Base-by-base conservation (phyloP, 2,329 filamentous ascomycete genomes). In the Aspergillus neoniger region DNA sequence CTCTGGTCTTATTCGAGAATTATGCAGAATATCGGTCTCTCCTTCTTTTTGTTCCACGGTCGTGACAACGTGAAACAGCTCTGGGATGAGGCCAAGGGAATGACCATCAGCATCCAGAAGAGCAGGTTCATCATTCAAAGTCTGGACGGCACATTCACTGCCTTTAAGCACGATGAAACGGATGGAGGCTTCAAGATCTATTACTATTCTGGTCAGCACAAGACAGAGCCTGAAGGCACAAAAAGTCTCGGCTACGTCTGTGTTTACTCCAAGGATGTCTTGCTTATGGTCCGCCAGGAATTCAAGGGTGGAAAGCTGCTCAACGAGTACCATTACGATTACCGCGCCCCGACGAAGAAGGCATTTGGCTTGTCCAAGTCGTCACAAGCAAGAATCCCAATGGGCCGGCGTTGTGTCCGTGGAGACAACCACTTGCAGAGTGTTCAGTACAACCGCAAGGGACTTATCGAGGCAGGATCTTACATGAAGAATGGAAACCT, bases 261-360 rank as follows among this genome's bases (percentile, higher is more conserved):
- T 57, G 80, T 76, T 3, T 86, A 84, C 68, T 77, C 76, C 7
- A 74, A 76, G 55, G 74, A 80, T 2, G 79, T 83, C 71, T 67
- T 78, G 8, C 76, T 85, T 21, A 70, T 67, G 10, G 70, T 73
- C 48, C 77, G 79, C 25, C 75, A 80, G 59, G 81, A 83, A 47
- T 82, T 79, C 63, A 79, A 77, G 49, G 74, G 76, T 5, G 76
- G 76, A 9, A 72, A 78, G 30, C 69, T 74, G 38, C 60, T 72
- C 59, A 83, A 82, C 57, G 77, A 81, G 54, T 85, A 79, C 60
- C 72, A 76, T n/a, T 85, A 85, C 61, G 81, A 84, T 69, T 77
- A 78, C 57, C 65, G 65, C 14, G 51, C 59, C 0, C 68, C 73
- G 0, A 52, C 59, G 0, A 69, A 72, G 68, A 69, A 70, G 56